Base-by-base conservation (phyloP, 148 eudicot species). In the Vaccinium macrocarpon region DNA sequence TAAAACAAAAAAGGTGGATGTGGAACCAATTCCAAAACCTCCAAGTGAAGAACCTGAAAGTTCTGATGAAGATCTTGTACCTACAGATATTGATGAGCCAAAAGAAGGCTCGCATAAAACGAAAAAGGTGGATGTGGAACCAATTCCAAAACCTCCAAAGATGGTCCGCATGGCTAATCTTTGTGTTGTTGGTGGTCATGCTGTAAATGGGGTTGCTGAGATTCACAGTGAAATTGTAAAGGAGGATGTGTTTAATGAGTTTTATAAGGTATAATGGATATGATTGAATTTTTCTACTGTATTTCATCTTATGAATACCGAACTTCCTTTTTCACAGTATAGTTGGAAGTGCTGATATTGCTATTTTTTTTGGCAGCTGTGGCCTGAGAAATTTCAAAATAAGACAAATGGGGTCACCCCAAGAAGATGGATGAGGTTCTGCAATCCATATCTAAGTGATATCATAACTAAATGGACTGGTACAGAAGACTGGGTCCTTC, bases 371-470 rank as follows among this genome's bases (percentile, higher is more conserved):
- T 83, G 81, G 86, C 91, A 97, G 99, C 73, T 97, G 70, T 95
- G 99, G 98, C 99, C 99, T 78, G 91, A 93, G 88, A 96, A 96
- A 84, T 96, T 96, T 87, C 99, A 96, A 90, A 96, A 96, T 84
- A 96, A 96, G 88, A 96, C 99, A 82, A 96, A 96, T 85, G 99
- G 99, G 80, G 99, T 96, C 77, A 96, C 99, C 29, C 97, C 99
- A 70, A 85, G 99, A 91, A 93, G 99, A 89, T 96, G 99, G 99
- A 93, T 96, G 73, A 87, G 88, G 42, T 96, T 94, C 87, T 96
- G 99, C 86, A 96, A 96, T 88, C 97, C 98, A 76, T 90, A 87
- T 79, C 90, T 96, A 52, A 96, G 99, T 88, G 52, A 86, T 55
- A 92, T 94, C 42, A 87, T 96, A 78, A 91, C 94, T 59, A 96